phyloP scores from a whole-genome alignment of 2,329 filamentous ascomycete species.

The Calonectria henricotiae region DNA sequence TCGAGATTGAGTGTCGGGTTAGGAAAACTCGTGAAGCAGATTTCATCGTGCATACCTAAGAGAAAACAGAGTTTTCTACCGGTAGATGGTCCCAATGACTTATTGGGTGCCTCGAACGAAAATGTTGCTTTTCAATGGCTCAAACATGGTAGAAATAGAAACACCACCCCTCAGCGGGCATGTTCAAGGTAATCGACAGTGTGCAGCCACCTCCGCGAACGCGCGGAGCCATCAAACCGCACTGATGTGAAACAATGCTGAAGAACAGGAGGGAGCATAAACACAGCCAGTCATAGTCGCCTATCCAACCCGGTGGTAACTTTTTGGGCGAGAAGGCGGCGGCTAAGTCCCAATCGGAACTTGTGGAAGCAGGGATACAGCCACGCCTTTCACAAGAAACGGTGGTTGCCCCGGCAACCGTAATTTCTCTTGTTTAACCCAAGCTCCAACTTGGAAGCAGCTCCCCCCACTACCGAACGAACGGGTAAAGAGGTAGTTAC shows the following conservation, averaged over 20 bases:
- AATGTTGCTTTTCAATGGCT: conserved; percentile 11
- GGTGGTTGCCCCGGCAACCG: conserved; percentile 38
- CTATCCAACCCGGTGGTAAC: conserved; percentile 28
- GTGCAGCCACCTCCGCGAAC: conserved; percentile 21
- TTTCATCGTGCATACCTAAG: too few relatives aligned
- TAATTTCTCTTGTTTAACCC: conserved; percentile 40
- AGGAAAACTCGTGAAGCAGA: background rate
- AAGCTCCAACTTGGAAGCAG: conserved; percentile 33
- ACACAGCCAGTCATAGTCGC: conserved; percentile 28
- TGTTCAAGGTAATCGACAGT: conserved; percentile 15
- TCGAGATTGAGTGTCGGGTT: background rate
- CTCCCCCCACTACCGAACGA: conserved; percentile 24
- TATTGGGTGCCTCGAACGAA: background rate
- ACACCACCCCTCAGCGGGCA: conserved; percentile 16
- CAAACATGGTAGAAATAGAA: conserved; percentile 18
- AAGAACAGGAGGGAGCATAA: conserved; percentile 8
- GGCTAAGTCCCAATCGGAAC: too few relatives aligned
- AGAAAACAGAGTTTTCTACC: too few relatives aligned
- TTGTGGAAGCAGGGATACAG: too few relatives aligned
- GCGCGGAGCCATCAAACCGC: background rate
- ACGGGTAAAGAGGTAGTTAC: conserved; percentile 7
- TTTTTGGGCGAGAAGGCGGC: background rate
- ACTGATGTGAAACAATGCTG: conserved; percentile 24
- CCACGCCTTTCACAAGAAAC: background rate
- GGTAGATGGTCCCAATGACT: background rate